These are phyloP conservation scores for Tetrahymena thermophila DNA, from an alignment of 73 alveolate species.

Conservation along the genomic window DNA sequence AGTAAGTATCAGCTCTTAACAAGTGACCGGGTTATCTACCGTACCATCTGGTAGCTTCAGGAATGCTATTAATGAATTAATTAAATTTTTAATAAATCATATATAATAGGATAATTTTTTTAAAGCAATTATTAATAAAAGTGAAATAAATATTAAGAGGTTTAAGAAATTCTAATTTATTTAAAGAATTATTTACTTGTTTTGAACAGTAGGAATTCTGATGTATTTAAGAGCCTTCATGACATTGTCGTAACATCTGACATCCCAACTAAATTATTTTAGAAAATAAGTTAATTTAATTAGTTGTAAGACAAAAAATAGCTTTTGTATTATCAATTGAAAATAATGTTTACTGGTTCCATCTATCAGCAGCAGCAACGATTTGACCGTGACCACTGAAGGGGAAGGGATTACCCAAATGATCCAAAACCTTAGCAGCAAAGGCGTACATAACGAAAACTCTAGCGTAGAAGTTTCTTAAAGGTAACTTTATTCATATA, in stretches of 20 bases:
- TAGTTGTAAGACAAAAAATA: not conserved
- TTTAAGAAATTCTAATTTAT: not conserved
- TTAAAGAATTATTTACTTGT: not conserved
- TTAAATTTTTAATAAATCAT: not conserved
- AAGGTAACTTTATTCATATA: constrained; percentile 10
- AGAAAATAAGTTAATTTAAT: not conserved
- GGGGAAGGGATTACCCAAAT: constrained; percentile 31
- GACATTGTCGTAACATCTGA: constrained; percentile 32
- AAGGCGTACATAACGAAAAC: constrained; percentile 40
- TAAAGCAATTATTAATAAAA: not conserved
- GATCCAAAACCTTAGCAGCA: constrained; percentile 37
- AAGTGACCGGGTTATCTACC: constrained; percentile 43
- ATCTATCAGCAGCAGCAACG: constrained; percentile 3
- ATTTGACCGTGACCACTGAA: constrained; percentile 23
- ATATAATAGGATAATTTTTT: not conserved
- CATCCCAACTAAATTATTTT: constrained; percentile 29
- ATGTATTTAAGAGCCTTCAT: not conserved
- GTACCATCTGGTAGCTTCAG: constrained; percentile 32
- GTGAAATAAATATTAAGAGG: not conserved
- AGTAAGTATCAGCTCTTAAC: constrained; percentile 18
- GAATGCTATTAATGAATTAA: not conserved
- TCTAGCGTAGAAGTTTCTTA: constrained; percentile 46
- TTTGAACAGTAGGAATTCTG: constrained; percentile 26
- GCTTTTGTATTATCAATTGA: not conserved
- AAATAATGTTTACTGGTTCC: not conserved